A percentile compares a stretch with the other conserved stretches of the same genome.
These are phyloP conservation scores for Solanum etuberosum DNA, from an alignment of 257 asterid species.

Conservation along the genomic window DNA sequence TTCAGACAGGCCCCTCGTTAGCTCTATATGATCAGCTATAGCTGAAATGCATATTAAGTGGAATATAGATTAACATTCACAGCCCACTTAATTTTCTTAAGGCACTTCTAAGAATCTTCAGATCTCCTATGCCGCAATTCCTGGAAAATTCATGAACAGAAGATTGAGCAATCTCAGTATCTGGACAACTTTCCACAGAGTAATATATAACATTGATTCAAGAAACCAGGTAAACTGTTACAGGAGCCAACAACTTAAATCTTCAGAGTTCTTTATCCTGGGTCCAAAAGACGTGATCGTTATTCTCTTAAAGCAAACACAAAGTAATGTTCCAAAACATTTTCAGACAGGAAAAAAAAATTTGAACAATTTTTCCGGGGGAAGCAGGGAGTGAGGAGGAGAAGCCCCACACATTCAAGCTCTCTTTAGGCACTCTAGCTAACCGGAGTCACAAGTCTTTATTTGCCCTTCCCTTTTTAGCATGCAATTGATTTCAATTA, in stretches of 20 bases:
- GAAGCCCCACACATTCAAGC: background rate
- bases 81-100: slow-evolving; percentile 22
- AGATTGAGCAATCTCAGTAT: background rate
- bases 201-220: background rate
- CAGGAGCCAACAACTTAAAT: background rate
- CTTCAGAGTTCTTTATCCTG: background rate
- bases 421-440: background rate
- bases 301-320: background rate
- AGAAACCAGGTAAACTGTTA: background rate
- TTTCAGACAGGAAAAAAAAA: background rate
- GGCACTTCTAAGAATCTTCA: slow-evolving; percentile 43
- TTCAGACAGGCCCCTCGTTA: slow-evolving; percentile 31
- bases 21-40: slow-evolving; percentile 34
- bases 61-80: slow-evolving; percentile 28
- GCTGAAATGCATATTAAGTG: slow-evolving; percentile 22
- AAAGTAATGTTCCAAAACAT: background rate
- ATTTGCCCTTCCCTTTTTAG: background rate
- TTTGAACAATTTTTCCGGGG: background rate
- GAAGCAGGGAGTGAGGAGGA: background rate
- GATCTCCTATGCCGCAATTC: slow-evolving; percentile 63
- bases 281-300: background rate
- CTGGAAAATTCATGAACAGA: slow-evolving; percentile 21
- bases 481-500: background rate
- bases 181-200: background rate
- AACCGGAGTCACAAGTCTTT: background rate